Evolutionary conservation across 805 yeast species (phyloP).

Genomic region (Suhomyces emberorum): DNA sequence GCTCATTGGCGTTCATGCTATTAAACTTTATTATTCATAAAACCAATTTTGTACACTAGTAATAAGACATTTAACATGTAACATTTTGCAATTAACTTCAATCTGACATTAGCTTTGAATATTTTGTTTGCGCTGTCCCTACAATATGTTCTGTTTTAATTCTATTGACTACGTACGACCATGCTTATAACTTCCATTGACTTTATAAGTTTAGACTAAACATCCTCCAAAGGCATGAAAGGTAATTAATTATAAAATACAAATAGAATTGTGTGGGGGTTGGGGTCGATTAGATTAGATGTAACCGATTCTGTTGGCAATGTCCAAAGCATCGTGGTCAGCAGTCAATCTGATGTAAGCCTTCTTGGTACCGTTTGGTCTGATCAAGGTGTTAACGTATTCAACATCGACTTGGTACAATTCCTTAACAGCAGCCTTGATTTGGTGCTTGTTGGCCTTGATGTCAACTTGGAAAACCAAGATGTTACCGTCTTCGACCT

Average conservation of each 20-base stretch:
- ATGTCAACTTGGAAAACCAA: slow-evolving; percentile 97
- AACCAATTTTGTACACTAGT: too few species aligned
- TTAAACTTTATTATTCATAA: too few species aligned
- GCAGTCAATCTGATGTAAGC: slow-evolving; percentile 99
- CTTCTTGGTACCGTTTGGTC: slow-evolving; percentile 99
- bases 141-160: too few species aligned
- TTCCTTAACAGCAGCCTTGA: slow-evolving; percentile 97
- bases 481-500: slow-evolving; percentile 99
- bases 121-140: too few species aligned
- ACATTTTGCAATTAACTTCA: too few species aligned
- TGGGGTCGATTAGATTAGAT: slow-evolving; percentile 49
- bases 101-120: too few species aligned
- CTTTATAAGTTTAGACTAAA: slow-evolving; percentile 11
- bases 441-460: slow-evolving; percentile 97
- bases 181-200: slow-evolving; percentile 6
- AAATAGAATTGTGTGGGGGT: slow-evolving; percentile 10
- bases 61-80: too few species aligned
- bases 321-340: slow-evolving; percentile 98
- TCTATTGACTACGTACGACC: slow-evolving; percentile 1
- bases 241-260: slow-evolving; percentile 10
- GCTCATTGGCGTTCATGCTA: too few species aligned
- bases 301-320: slow-evolving; percentile 99
- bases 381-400: slow-evolving; percentile 93
- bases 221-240: slow-evolving; percentile 7
- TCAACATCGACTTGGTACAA: slow-evolving; percentile 93